Evolutionary conservation across 352 stramenopile species (phyloP).

Genomic region (Phytopythium mirpurense): DNA sequence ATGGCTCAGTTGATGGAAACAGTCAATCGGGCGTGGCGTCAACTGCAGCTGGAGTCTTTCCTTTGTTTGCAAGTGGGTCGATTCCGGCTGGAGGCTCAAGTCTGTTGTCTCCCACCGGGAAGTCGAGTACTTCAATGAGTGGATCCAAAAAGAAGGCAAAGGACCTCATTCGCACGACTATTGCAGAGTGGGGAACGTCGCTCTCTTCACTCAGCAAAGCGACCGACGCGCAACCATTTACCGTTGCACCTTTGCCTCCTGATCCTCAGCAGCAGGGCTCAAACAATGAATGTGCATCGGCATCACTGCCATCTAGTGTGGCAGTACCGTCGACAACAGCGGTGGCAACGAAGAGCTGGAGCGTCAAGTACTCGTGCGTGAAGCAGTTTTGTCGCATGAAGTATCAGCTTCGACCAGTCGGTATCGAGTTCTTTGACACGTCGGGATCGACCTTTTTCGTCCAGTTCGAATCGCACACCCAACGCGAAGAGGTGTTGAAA

Average conservation of each 20-base stretch:
- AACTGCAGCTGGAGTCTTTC: neutral
- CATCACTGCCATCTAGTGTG: neutral
- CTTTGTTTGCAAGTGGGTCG: conserved; percentile 2
- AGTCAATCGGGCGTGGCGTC: neutral
- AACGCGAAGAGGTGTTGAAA: conserved; percentile 68
- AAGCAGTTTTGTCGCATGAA: conserved; percentile 79
- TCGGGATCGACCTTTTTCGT: conserved; percentile 68
- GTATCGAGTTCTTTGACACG: conserved; percentile 72
- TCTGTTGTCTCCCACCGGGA: conserved; percentile 9
- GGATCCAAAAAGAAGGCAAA: conserved; percentile 43
- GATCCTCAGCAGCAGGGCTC: neutral
- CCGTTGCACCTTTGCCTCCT: conserved; percentile 30
- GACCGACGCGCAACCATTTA: conserved; percentile 31
- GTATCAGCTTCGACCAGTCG: conserved; percentile 71
- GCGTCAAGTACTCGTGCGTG: conserved; percentile 55
- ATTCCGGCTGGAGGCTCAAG: conserved; percentile 4
- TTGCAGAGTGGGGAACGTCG: conserved; percentile 44
- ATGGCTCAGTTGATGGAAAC: conserved; percentile 7
- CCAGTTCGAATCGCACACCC: conserved; percentile 43
- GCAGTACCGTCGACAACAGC: neutral
- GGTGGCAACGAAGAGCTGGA: conserved; percentile 32
- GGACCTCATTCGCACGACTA: conserved; percentile 38
- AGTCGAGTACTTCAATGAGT: conserved; percentile 2
- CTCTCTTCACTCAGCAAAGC: conserved; percentile 32
- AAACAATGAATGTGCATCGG: neutral